Evolutionary conservation across 2,329 filamentous ascomycete species (phyloP), one percentile per base, ranked within the genome.

Genomic region (Fusarium torreyae): DNA sequence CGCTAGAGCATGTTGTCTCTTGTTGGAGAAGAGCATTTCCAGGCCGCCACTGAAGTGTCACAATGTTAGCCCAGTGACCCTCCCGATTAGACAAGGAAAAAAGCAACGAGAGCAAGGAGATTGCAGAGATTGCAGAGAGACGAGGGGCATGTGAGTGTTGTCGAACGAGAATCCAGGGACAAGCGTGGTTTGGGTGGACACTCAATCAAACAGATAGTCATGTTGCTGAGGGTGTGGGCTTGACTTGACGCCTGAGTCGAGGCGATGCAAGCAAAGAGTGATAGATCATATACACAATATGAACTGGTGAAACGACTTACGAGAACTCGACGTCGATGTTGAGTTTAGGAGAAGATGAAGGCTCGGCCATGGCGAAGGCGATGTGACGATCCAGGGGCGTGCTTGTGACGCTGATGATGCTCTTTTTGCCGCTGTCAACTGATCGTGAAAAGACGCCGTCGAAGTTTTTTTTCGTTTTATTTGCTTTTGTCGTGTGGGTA

Each of bases 11-110:
- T 95, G 92, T 72, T 89, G 91, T 57, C 91, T 88, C 80, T 94
- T 85, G 78, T 97, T 91, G 33, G 91, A 89, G 82, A 99, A 99
- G 70, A 99, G 90, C 83, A 97, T 92, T 82, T 99, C 96, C 18
- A 99, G 88, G 22, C 96, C 96, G 66, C 96, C 96, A 69, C 96
- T 94, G 73, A 45, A 61, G 68, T 45, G 31, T 51, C 44, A 60
- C 53, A 48, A 59, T 64, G 56, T 69, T 72, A 73, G 73, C 55
- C 18, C 43, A 62, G 54, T 40, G 57, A 53, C 31, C 28, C 15
- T 57, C 24, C 17, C 28, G 36, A 38, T 31, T 31, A 31, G 57
- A 40, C 31, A 40, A 45, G 34, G 11, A 56, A 59, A 59, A 54
- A 63, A 51, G 60, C 45, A 61, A 56, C 24, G 51, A 59, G 36